Base-by-base conservation (phyloP, 495 filamentous ascomycete genomes). In the Penicillium taxi region DNA sequence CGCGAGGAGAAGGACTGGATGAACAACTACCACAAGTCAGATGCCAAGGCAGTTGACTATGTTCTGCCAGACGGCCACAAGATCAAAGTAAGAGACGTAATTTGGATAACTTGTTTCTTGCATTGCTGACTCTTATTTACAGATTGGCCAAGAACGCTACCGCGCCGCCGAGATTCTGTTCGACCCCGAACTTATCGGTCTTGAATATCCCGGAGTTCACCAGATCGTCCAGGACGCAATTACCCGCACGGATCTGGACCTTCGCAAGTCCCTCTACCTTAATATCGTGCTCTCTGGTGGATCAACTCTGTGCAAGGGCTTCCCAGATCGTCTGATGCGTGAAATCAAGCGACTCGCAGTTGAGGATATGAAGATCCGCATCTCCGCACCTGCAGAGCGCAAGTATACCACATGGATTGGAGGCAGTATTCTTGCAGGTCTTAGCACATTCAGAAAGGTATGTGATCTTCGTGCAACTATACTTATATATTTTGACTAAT, bases 371-470 rank as follows among this genome's bases (percentile, higher is more conserved):
- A 80, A 87, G 50, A 96, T 99, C 58, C 91, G 94, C 65, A 99
- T 99, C 41, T 94, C 93, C 60, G 91, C 91, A 16, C 91, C 91
- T 37, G 87, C 93, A 2, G 91, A 99, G 67, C 76, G 91, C 39
- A 94, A 96, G 61, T 99, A 96, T 64, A 94, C 84, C 39, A 96
- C 86, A 17, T 99, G 91, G 91, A 96, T 96, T 53, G 91, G 91
- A 48, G 91, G 91, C 18, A 95, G 91, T 53, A 99, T 99, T 67
- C 67, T 99, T 39, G 91, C 93, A 22, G 93, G 93, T 0, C 59
- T 99, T 57, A 96, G 90, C 66, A 96, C 91, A 18, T 99, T 99
- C 64, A 81, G 87, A 69, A 98, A 96, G 84, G 89, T 94, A 55
- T 19, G 20, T 5, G 4, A 17, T 22, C 6, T 29, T 5, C 23